Evolutionary conservation across 768 basidiomycete species (phyloP), one percentile per base, ranked within the genome.

Genomic region (Serendipita vermifera): DNA sequence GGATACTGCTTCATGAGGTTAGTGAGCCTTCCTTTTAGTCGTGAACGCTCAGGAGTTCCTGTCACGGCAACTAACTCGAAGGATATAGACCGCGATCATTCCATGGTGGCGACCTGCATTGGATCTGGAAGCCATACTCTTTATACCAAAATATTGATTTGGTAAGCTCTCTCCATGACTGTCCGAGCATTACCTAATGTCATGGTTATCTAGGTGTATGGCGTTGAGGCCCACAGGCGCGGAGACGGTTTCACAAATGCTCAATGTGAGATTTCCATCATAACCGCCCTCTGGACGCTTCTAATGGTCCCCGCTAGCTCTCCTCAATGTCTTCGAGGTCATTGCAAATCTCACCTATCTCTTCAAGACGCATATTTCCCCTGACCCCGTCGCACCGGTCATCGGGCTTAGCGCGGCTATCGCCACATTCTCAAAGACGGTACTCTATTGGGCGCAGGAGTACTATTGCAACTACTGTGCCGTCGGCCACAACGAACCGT

Each of bases 61-160:
- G 20, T 56, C 35, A 11, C 46, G 29, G 3, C 39, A 54, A 59
- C 40, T 53, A 27, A 38, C 36, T 7, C 13, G 14, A 27, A 14
- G 6, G 24, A 15, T 26, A 3, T 58, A 89, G 89, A 33, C 90
- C 90, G 17, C 77, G 88, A 20, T 91, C 88, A 3, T 87, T 92
- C 82, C 71, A 71, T 61, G 89, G 87, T 0, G 91, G 91, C 2
- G 88, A 92, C 67, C 72, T 92, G 41, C 85, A 91, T 62, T 93
- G 89, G 90, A 77, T 93, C 39, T 94, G 90, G 91, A 72, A 76
- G 58, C 88, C 88, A 2, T 93, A 93, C 64, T 76, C 73, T 24
- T 58, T 85, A 29, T 90, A 89, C 68, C 82, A 87, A 64, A 71
- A 82, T n/a, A 71, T 88, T 32, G 71, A 75, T 59, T 64, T 69